Conservation (phyloP, 129 eudicot genomes). For the Artemisia tridentata region DNA sequence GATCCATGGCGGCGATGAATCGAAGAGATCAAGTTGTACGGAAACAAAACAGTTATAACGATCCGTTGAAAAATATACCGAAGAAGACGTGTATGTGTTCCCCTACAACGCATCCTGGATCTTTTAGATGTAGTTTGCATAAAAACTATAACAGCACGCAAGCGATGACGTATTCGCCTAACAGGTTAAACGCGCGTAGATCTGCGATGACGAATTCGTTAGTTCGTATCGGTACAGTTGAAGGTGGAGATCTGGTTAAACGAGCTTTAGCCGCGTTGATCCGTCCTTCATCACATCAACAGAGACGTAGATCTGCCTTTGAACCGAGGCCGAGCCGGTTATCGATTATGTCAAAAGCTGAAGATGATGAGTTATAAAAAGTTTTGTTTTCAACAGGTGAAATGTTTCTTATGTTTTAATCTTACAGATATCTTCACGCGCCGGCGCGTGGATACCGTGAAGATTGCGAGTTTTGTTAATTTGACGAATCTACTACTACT, state of each 20-base stretch:
- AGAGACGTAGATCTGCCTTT: constrained; percentile 64
- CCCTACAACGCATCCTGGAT: constrained; percentile 94
- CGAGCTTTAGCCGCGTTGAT: constrained; percentile 88
- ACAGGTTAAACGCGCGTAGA: constrained; percentile 64
- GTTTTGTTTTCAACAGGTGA: background rate
- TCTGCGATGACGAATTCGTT: constrained; percentile 97
- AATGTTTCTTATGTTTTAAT: background rate
- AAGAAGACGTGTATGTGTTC: constrained; percentile 89
- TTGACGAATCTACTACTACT: constrained; percentile 10
- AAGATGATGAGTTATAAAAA: constrained; percentile 27
- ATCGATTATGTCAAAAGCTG: constrained; percentile 77
- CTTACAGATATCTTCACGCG: constrained; percentile 26
- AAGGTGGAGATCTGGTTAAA: constrained; percentile 92
- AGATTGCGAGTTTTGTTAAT: constrained; percentile 21
- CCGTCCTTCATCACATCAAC: constrained; percentile 93
- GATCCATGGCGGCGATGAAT: constrained; percentile 58
- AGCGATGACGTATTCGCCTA: constrained; percentile 57
- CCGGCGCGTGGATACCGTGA: constrained; percentile 17
- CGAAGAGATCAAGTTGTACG: constrained; percentile 59
- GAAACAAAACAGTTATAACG: constrained; percentile 35
- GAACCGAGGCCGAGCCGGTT: constrained; percentile 77
- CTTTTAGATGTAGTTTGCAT: constrained; percentile 82
- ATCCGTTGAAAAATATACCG: constrained; percentile 43
- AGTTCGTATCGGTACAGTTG: constrained; percentile 90
- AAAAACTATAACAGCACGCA: constrained; percentile 42